These are phyloP conservation scores for Morella rubra DNA, from an alignment of 306 rosid genomes.

Conservation along the genomic window DNA sequence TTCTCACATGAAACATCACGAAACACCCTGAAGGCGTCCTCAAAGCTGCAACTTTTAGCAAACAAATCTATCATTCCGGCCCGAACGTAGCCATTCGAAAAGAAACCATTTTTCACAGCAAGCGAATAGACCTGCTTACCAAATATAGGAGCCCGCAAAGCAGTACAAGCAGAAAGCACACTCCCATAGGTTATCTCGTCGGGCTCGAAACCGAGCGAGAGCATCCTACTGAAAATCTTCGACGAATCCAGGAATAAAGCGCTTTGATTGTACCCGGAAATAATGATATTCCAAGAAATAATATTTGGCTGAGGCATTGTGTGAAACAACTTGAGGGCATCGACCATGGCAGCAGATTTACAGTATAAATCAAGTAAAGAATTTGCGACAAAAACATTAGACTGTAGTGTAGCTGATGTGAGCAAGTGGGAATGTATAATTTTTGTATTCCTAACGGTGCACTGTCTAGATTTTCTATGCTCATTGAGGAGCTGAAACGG, in stretches of 20 bases:
- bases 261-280: slow-evolving; percentile 54
- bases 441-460: slow-evolving; percentile 30
- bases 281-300: slow-evolving; percentile 74
- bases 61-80: slow-evolving; percentile 44
- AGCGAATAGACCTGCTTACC: slow-evolving; percentile 51
- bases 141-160: slow-evolving; percentile 38
- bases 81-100: slow-evolving; percentile 41
- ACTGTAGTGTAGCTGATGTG: slow-evolving; percentile 35
- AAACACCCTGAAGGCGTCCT: slow-evolving; percentile 47
- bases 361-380: slow-evolving; percentile 41
- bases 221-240: slow-evolving; percentile 53
- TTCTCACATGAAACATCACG: slow-evolving; percentile 50
- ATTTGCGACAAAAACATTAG: slow-evolving; percentile 41
- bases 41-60: slow-evolving; percentile 33
- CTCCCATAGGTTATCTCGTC: slow-evolving; percentile 57
- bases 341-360: slow-evolving; percentile 35
- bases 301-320: slow-evolving; percentile 39
- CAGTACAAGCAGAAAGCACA: slow-evolving; percentile 63
- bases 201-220: slow-evolving; percentile 38
- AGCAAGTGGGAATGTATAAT: slow-evolving; percentile 51
- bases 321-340: slow-evolving; percentile 48
- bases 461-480: slow-evolving; percentile 31
- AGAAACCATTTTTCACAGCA: slow-evolving; percentile 39
- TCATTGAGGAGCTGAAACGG: slow-evolving; percentile 40
- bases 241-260: slow-evolving; percentile 42